Conservation (phyloP, 371 early-diverging fungal genomes). For the Chytridium lagenaria region DNA sequence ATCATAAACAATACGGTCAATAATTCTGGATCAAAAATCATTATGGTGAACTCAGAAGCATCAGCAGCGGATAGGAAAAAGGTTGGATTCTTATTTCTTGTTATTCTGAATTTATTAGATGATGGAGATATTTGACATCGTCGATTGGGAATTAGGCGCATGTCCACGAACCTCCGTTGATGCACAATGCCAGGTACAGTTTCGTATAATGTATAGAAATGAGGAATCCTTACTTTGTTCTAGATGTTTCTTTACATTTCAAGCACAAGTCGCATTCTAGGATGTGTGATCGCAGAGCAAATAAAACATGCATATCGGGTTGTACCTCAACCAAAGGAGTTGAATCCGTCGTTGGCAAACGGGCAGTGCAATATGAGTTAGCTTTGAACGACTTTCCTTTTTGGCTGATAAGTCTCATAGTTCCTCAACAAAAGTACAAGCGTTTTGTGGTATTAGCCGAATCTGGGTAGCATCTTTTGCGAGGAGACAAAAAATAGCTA, state of each 20-base stretch:
- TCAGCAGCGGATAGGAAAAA: conserved; percentile 19
- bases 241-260: conserved; percentile 57
- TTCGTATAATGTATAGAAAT: background rate
- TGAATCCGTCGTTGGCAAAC: too few species aligned
- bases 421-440: background rate
- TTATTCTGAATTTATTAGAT: conserved; percentile 7
- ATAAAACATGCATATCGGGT: conserved; percentile 46
- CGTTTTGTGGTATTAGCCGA: conserved; percentile 62
- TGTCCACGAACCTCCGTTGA: conserved; percentile 18
- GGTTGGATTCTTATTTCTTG: too few species aligned
- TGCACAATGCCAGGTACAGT: conserved; percentile 35
- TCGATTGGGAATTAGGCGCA: conserved; percentile 46
- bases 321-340: background rate
- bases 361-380: too few species aligned
- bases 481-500: conserved; percentile 57
- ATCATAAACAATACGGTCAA: background rate
- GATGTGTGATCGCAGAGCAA: conserved; percentile 59
- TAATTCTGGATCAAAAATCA: background rate
- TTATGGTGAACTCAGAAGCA: background rate
- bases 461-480: conserved; percentile 61
- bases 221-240: conserved; percentile 31
- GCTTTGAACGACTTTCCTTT: too few species aligned
- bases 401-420: too few species aligned
- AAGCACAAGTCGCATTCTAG: conserved; percentile 49
- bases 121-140: conserved; percentile 31